Evolutionary conservation across 1,139 yeast species (phyloP), one percentile per base, ranked within the genome.

Genomic region (Insectozyma bohioensis): DNA sequence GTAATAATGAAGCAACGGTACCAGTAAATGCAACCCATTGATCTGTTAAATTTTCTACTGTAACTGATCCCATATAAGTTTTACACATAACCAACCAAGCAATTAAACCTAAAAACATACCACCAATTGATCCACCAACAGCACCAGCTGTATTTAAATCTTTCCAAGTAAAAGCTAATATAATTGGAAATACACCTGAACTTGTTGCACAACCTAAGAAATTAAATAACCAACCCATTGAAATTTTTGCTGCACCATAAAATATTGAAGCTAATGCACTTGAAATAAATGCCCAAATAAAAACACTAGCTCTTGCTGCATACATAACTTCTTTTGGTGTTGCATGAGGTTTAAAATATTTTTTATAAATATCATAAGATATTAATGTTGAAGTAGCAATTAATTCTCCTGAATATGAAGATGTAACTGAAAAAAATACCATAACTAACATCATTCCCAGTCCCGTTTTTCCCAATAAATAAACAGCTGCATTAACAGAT

Each of bases 371-470:
- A 46, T 72, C 78, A 41, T 67, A 68, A 0, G 77, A 65, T 24
- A 63, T 42, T 31, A 72, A 51, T 1, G 78, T 65, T 0, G 76
- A 67, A 5, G 70, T 60, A 4, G 76, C 75, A 40, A 72, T 68
- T 28, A 67, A 48, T 43, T 72, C 77, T 16, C 75, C 70, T 4
- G 75, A 65, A 40, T 65, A 61, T 1, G 78, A 69, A 2, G 77
- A 67, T 2, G 77, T 70, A 5, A 66, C 72, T 2, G 77, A 66
- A 49, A 72, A 56, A 57, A 71, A 72, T 5, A 72, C 62, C 69
- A 70, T 66, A 25, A 69, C 48, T 31, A 72, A 44, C 21, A 67
- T 60, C 48, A 67, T 53, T 6, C 58, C 64, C 2, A 66, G 57
- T 8, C 77, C 78, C 7, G 64, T 58, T 33, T 60, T 65, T 3